Percentiles rank a stretch among this genome's conserved stretches.
phyloP scores from a whole-genome alignment of 768 basidiomycete species.

The Trametes coccinea region DNA sequence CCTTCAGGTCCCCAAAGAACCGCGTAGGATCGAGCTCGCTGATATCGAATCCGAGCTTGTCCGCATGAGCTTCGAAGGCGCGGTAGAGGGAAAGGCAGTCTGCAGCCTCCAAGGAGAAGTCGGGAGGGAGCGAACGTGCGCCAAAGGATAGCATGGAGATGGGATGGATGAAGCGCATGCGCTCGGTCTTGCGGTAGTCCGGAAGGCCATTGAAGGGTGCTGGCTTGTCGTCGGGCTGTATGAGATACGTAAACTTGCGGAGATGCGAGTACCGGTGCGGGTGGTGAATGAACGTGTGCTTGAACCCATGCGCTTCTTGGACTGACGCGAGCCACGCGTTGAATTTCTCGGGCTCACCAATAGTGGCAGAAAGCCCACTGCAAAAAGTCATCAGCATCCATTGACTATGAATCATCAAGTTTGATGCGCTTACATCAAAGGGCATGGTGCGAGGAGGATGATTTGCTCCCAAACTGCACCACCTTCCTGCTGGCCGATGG shows the following conservation, averaged over 20 bases:
- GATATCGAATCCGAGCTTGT: constrained; percentile 27
- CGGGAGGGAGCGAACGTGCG: constrained; percentile 50
- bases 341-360: constrained; percentile 65
- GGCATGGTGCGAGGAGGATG: constrained; percentile 68
- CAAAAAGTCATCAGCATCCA: not conserved
- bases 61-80: constrained; percentile 37
- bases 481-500: constrained; percentile 68
- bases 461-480: constrained; percentile 77
- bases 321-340: constrained; percentile 65
- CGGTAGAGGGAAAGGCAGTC: constrained; percentile 57
- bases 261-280: constrained; percentile 74
- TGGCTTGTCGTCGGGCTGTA: constrained; percentile 30
- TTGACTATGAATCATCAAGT: no score
- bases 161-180: constrained; percentile 62
- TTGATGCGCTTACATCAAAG: constrained; percentile 52
- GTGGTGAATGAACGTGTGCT: constrained; percentile 61
- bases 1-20: constrained; percentile 42
- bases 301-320: constrained; percentile 57
- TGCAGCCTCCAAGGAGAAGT: constrained; percentile 61
- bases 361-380: constrained; percentile 71
- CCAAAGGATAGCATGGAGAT: constrained; percentile 60
- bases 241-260: constrained; percentile 62
- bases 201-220: constrained; percentile 40
- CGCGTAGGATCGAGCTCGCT: constrained; percentile 41
- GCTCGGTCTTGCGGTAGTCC: constrained; percentile 38